Base-by-base conservation (phyloP, 176 grass and related monocot species). In the Leersia perrieri region DNA sequence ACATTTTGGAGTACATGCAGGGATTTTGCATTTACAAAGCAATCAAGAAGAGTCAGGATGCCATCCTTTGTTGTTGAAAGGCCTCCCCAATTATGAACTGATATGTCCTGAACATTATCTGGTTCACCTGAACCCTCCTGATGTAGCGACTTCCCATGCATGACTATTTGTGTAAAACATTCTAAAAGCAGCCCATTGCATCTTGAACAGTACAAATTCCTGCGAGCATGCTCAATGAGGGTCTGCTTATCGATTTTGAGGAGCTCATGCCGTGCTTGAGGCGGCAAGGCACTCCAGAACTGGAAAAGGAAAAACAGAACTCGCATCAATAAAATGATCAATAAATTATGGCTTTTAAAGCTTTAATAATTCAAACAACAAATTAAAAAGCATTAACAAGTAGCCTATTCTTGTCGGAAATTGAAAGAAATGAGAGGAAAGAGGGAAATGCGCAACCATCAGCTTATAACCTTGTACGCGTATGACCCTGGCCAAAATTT, bases 61-160 rank as follows among this genome's bases (percentile, higher is more conserved):
- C 91, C 91, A 63, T 97, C 88, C 70, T 91, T 97, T 47, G 91
- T 91, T 60, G 91, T 87, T 70, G 87, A 66, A 80, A 97, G 91
- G 25, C 94, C 94, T 83, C 94, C 94, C 94, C 86, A 97, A 67
- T n/a, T n/a, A n/a, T n/a, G n/a, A n/a, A n/a, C n/a, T n/a, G n/a
- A n/a, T n/a, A n/a, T n/a, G n/a, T 77, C 69, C 26, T 68, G 66
- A 71, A 71, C n/a, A n/a, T n/a, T 75, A 49, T 75, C 78, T 65
- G 61, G 49, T 25, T 82, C 75, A 49, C 69, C 72, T 18, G 40
- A 53, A 67, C 75, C 75, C 66, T 89, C 87, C 70, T 83, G 88
- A 18, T 87, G 86, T 60, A 89, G 63, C 72, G 89, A 93, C 70
- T 93, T 97, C 25, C 90, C 92, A 74, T 90, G 89, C 60, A 81